These are phyloP conservation scores for Strombidium stylifer DNA, from an alignment of 73 alveolate species.

Conservation along the genomic window DNA sequence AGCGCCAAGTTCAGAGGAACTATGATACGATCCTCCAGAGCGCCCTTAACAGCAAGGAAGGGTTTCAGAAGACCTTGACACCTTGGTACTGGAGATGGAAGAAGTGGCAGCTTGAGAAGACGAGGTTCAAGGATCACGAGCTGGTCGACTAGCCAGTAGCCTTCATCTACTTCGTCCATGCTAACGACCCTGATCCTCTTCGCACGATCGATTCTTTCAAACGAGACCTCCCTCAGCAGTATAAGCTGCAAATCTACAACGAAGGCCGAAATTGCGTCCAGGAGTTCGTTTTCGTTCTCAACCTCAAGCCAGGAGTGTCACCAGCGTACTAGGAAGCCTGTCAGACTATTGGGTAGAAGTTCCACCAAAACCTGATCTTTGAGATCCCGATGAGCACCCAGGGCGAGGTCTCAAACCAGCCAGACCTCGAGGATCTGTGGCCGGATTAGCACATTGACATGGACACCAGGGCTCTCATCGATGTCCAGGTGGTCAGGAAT, in stretches of 20 bases:
- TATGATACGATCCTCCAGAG: not conserved
- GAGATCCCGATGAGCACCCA: conserved; percentile 28
- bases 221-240: conserved; percentile 9
- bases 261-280: not conserved
- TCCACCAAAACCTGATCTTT: conserved; percentile 2
- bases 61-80: not conserved
- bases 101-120: conserved; percentile 24
- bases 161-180: conserved; percentile 35
- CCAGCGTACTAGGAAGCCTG: conserved; percentile 10
- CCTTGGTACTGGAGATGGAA: conserved; percentile 57
- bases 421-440: conserved; percentile 19
- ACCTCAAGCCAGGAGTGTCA: no score
- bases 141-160: conserved; percentile 37
- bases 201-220: conserved; percentile 7
- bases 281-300: conserved; percentile 2
- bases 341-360: conserved; percentile 12
- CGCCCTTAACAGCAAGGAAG: not conserved
- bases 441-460: no score
- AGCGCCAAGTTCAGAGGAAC: not conserved
- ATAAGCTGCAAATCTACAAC: conserved; percentile 41
- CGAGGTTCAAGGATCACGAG: conserved; percentile 46
- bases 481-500: no score
- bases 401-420: not conserved
- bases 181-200: conserved; percentile 43
- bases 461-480: no score